Base-by-base conservation (phyloP, 2,329 filamentous ascomycete genomes). In the Thielaviopsis punctulata region DNA sequence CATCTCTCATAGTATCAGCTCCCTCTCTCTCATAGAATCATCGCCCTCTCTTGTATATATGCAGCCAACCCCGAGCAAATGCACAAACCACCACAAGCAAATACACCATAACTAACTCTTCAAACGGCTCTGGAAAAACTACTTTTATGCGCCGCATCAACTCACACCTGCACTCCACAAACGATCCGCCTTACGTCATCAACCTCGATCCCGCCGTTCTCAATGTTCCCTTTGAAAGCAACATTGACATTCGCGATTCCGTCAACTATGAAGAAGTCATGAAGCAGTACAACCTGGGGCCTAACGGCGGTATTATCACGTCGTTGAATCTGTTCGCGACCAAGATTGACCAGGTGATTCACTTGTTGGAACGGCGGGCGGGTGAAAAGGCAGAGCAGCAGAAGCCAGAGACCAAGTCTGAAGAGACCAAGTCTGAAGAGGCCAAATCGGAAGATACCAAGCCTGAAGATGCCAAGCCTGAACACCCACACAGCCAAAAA, bases 241-340 rank as follows among this genome's bases (percentile, higher is more conserved):
- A 98, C 68, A 96, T 98, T 68, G 92, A 98, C 68, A 98, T 98
- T 60, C 87, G 93, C 62, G 92, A 98, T 68, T 92, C 86, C 23
- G 90, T 98, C 65, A 95, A 98, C 75, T 98, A 98, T 73, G 92
- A 95, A 66, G 90, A 98, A 68, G 92, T 98, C 58, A 98, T 98
- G 93, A 93, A 90, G 69, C 89, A 96, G 69, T 96, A 95, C 68
- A 95, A 95, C 63, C 77, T 98, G 0, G 92, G 92, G 0, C 92
- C 92, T 8, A 98, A 98, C 69, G 92, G 92, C 50, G 93, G 89
- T 46, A 98, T 98, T 62, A 71, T 98, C 59, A 98, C 93, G 1
- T 92, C 86, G 10, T 71, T 98, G 48, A 98, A 98, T 65, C 77
- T 98, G 23, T 98, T 98, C 65, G 87, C 89, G 43, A 98, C 93